Conservation (phyloP, 1,139 yeast species). For the Suhomyces coccinellae region DNA sequence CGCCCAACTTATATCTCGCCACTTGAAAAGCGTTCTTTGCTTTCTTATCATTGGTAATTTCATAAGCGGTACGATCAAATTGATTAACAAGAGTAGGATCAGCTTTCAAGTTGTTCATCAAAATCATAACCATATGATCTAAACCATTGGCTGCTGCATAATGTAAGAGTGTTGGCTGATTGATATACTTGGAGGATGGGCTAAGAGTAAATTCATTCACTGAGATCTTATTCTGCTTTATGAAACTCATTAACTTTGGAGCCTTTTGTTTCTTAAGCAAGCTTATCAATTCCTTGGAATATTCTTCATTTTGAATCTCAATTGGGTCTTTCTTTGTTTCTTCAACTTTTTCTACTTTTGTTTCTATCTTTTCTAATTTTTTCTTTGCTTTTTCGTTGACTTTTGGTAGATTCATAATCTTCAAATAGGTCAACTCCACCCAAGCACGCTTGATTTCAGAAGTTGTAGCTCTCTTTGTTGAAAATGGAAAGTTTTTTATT, state of each 20-base stretch:
- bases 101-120: slow-evolving; percentile 66
- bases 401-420: slow-evolving; percentile 57
- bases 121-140: slow-evolving; percentile 63
- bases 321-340: slow-evolving; percentile 25
- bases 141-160: slow-evolving; percentile 72
- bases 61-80: slow-evolving; percentile 65
- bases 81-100: slow-evolving; percentile 62
- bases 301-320: slow-evolving; percentile 36
- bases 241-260: slow-evolving; percentile 65
- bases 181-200: slow-evolving; percentile 53
- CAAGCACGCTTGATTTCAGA: slow-evolving; percentile 82
- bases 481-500: slow-evolving; percentile 74
- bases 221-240: slow-evolving; percentile 57
- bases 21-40: slow-evolving; percentile 64
- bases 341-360: neutral
- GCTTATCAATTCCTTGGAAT: slow-evolving; percentile 56
- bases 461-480: slow-evolving; percentile 85
- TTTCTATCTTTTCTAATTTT: slow-evolving; percentile 13
- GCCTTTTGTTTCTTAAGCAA: slow-evolving; percentile 75
- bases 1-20: slow-evolving; percentile 69
- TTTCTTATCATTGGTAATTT: slow-evolving; percentile 47
- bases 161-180: slow-evolving; percentile 76
- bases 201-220: slow-evolving; percentile 50
- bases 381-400: slow-evolving; percentile 33
- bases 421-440: slow-evolving; percentile 69